These are phyloP conservation scores for Neonectria ditissima DNA, from an alignment of 2,329 filamentous ascomycete species.

Conservation along the genomic window DNA sequence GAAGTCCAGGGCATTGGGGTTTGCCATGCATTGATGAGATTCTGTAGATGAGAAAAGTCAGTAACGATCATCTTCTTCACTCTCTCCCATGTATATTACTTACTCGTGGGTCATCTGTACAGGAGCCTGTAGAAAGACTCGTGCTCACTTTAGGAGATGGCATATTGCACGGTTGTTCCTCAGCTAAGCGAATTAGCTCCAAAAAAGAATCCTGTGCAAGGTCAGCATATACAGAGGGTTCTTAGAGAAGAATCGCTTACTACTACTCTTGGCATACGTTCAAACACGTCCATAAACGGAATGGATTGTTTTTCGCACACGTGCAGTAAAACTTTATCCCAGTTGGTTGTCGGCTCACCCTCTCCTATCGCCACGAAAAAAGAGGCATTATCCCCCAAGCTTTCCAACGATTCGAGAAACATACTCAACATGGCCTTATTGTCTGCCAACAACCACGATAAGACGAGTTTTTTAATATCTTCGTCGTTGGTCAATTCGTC, in stretches of 20 bases:
- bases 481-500: not conserved
- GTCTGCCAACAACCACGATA: not conserved
- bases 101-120: not conserved
- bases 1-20: not conserved
- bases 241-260: not conserved
- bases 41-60: not conserved
- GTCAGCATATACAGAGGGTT: not conserved
- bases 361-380: not conserved
- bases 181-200: not conserved
- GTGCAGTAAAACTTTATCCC: not conserved
- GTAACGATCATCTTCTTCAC: not conserved
- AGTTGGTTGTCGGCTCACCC: not conserved
- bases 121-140: not conserved
- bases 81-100: not conserved
- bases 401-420: not conserved
- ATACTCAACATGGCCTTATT: not conserved
- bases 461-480: not conserved
- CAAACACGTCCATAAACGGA: not conserved
- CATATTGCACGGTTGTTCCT: not conserved
- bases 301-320: not conserved
- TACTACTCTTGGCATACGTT: not conserved
- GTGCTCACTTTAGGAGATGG: not conserved
- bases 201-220: not conserved
- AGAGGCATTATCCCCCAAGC: not conserved
- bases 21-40: not conserved